A percentile compares a stretch with the other conserved stretches of the same genome.
Evolutionary conservation across 2,329 filamentous ascomycete species (phyloP).

Genomic region (Aspergillus melleus): DNA sequence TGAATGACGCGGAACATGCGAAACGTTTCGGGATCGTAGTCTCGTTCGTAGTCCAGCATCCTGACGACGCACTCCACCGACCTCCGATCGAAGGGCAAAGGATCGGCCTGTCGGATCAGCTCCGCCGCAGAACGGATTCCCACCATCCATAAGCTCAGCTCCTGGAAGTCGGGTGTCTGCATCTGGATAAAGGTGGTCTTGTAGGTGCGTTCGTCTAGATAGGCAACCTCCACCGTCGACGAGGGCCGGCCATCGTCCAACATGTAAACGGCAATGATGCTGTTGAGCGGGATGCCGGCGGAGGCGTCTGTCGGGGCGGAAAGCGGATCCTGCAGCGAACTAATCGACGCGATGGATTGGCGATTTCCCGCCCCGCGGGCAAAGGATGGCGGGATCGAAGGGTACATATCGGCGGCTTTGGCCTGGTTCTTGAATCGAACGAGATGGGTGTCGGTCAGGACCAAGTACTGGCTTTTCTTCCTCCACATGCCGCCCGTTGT

Average conservation of each 20-base stretch:
- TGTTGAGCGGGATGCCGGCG: slow-evolving; percentile 58
- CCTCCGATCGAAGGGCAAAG: slow-evolving; percentile 55
- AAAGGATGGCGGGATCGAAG: slow-evolving; percentile 47
- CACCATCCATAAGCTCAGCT: slow-evolving; percentile 65
- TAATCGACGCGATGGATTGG: slow-evolving; percentile 60
- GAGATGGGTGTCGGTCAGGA: slow-evolving; percentile 68
- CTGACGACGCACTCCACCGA: slow-evolving; percentile 64
- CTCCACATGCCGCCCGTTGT: slow-evolving; percentile 69
- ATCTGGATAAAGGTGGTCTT: slow-evolving; percentile 63
- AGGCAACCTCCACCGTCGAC: slow-evolving; percentile 67
- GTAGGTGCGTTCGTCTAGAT: slow-evolving; percentile 64
- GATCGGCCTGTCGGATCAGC: slow-evolving; percentile 53
- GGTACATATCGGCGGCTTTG: slow-evolving; percentile 65
- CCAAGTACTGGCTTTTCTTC: slow-evolving; percentile 71
- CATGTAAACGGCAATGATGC: slow-evolving; percentile 67
- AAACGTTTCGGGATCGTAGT: slow-evolving; percentile 68
- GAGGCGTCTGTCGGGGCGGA: slow-evolving; percentile 57
- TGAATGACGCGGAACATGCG: slow-evolving; percentile 69
- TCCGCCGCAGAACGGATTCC: slow-evolving; percentile 62
- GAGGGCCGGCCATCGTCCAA: slow-evolving; percentile 67
- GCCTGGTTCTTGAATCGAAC: slow-evolving; percentile 67
- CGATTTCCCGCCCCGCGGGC: slow-evolving; percentile 48
- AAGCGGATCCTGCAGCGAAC: slow-evolving; percentile 62
- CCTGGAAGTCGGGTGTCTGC: slow-evolving; percentile 63
- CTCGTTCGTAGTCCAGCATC: slow-evolving; percentile 63